Evolutionary conservation across 257 asterid genomes (phyloP), one percentile per base, ranked within the genome.

Genomic region (Voacanga thouarsii): DNA sequence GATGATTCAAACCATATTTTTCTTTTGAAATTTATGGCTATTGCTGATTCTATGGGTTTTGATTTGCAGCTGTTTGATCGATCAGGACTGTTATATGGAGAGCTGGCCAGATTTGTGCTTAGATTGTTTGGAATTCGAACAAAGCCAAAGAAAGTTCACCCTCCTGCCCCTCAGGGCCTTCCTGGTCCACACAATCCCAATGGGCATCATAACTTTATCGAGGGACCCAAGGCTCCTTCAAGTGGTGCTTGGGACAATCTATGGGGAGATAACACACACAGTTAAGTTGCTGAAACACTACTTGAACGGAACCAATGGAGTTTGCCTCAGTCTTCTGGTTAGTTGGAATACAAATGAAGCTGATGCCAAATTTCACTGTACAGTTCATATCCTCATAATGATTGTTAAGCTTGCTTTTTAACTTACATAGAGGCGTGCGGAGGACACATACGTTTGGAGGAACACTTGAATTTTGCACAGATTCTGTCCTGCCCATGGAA

Each of bases 91-190:
- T 82, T 94, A 55, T 94, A 94, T 61, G 97, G 97, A 53, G 99
- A 94, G 89, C 92, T 94, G 11, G 99, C 99, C 19, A 86, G 98
- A 81, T 94, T 94, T 87, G 99, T 89, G 79, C 90, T 94, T 81
- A 87, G 98, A 86, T 11, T 94, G 55, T 74, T 94, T 82, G 99
- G 99, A 60, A 79, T 92, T 69, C 85, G 85, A 80, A 81, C 96
- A 45, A 94, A 90, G 82, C 85, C 91, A 28, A 88, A 84, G 77
- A 88, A 87, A 75, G 80, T 85, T 55, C 89, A 82, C 7, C 92
- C 92, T 71, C 97, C 97, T 4, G 97, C 90, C 39, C 66, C 82
- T 50, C 88, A 82, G 72, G 93, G 90, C 72, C 87, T 80, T 68
- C 94, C 94, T 7, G 95, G 94, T 76, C 92, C 92, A 0, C 90